These are phyloP conservation scores for Sarocladium oryzae DNA, from an alignment of 2,329 filamentous ascomycete genomes.

Conservation along the genomic window DNA sequence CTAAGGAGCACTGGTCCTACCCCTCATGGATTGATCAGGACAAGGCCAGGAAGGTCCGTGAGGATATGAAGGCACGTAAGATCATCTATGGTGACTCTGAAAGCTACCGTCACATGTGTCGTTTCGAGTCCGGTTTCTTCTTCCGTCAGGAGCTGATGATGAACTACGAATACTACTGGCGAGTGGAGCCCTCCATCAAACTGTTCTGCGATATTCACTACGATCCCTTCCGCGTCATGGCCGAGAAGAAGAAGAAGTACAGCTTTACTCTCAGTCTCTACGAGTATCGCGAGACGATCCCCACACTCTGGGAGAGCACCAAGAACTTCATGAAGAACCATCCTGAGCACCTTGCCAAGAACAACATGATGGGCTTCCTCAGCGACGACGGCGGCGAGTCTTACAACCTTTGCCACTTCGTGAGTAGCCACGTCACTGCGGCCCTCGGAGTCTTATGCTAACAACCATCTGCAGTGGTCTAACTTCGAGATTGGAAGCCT, in stretches of 20 bases:
- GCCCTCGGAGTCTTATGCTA: no score
- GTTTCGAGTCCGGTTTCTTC: conserved; percentile 98
- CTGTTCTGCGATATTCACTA: conserved; percentile 94
- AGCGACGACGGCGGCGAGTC: conserved; percentile 86
- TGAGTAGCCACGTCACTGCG: no score
- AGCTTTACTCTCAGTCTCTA: conserved; percentile 92
- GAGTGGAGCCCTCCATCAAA: conserved; percentile 94
- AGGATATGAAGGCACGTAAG: conserved; percentile 89
- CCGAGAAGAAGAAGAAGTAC: conserved; percentile 96
- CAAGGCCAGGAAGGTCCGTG: conserved; percentile 79
- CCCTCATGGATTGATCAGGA: conserved; percentile 94
- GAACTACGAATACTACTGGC: conserved; percentile 99
- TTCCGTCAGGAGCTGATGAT: conserved; percentile 90
- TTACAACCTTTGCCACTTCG: conserved; percentile 97
- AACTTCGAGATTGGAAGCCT: conserved; percentile 97
- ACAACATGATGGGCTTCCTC: conserved; percentile 85
- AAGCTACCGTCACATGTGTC: conserved; percentile 99
- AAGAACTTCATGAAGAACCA: conserved; percentile 90
- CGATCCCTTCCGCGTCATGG: conserved; percentile 95
- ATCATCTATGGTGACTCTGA: conserved; percentile 98
- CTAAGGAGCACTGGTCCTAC: conserved; percentile 94
- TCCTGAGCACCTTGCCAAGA: conserved; percentile 78
- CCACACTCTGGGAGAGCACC: conserved; percentile 88
- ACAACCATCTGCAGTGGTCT: conserved; percentile 95
- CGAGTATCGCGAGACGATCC: conserved; percentile 95